Base-by-base conservation (phyloP, 106 monocot genomes). In the Acorus gramineus region DNA sequence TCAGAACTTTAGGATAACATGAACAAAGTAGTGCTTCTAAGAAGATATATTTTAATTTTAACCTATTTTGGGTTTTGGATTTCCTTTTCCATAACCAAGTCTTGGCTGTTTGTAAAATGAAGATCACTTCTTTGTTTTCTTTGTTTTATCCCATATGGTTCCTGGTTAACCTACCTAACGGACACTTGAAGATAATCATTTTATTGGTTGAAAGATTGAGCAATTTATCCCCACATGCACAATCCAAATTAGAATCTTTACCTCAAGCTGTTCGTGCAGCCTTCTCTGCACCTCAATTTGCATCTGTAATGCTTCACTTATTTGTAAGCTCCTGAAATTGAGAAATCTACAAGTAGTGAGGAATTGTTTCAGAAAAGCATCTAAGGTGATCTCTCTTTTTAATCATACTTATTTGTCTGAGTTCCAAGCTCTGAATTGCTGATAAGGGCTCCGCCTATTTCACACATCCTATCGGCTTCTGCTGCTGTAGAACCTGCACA, bases 211-310 rank as follows among this genome's bases (percentile, higher is more conserved):
- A 28, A 28, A 28, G 28, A 28, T 28, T 28, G 28, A 28, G 28
- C 28, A 28, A 28, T 0, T 28, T 28, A 28, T 28, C 28, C 28
- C 28, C 28, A 28, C 1, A 28, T 28, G 28, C 28, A 59, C 55
- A 54, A 46, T 56, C 11, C 14, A 55, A 11, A 67, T 46, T 71
- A 6, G n/a, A 7, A 12, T 13, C 44, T 11, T 66, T 76, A 93
- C 93, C 86, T 93, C 93, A 65, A 93, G 83, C 73, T 93, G 93
- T 65, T 86, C 84, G 45, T 94, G 86, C 11, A 94, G 73, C 57
- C 75, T 74, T 64, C 69, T 73, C 69, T 93, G 89, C 45, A 93
- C 94, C 73, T 89, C 94, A 52, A 86, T 86, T 82, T 94, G 89
- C 79, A 84, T 81, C 68, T 84, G 84, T 49, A 94, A 77, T 52